Base-by-base conservation (phyloP, 352 stramenopile genomes). In the Phytopythium oedochilum region DNA sequence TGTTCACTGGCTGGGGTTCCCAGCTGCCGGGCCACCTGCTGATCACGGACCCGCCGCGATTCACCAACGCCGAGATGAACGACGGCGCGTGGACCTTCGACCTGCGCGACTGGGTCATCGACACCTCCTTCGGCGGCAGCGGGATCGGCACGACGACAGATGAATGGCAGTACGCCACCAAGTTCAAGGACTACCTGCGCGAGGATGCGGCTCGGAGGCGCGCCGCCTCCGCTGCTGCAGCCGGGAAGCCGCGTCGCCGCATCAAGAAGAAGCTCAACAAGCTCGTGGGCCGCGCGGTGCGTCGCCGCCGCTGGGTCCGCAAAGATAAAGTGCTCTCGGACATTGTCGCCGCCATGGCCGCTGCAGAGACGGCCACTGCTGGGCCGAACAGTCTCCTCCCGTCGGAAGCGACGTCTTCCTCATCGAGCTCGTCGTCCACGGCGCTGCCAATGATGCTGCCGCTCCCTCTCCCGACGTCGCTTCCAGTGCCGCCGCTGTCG, bases 111-210 rank as follows among this genome's bases (percentile, higher is more conserved):
- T 94, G 79, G 78, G 83, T 89, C 28, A 70, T 94, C 12, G 84
- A 94, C 63, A 88, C 78, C 26, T 58, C 68, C 9, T 86, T 89
- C 23, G 84, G 82, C n/a, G 68, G 71, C 32, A 35, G 32, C 17
- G 49, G 22, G 1, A 46, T 54, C 35, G 48, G 48, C 0, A 54
- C 35, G 20, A 54, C 49, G 12, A 63, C 64, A 12, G 82, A 91
- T 67, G 78, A 92, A 53, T 94, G 84, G 84, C 76, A 94, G 38
- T 92, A 94, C 67, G 82, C 76, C 7, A 92, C 82, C 22, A 88
- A 83, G 60, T 92, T 94, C 57, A 88, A 90, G 60, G 84, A 94
- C 57, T 92, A 89, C 22, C 47, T 90, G 52, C 76, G 78, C 1
- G 78, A 89, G 34, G 70, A 74, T n/a, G 54, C 54, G 44, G 44